Percentiles rank a stretch among this genome's conserved stretches.
phyloP scores from a whole-genome alignment of 306 rosid species.

The Corylus americana region DNA sequence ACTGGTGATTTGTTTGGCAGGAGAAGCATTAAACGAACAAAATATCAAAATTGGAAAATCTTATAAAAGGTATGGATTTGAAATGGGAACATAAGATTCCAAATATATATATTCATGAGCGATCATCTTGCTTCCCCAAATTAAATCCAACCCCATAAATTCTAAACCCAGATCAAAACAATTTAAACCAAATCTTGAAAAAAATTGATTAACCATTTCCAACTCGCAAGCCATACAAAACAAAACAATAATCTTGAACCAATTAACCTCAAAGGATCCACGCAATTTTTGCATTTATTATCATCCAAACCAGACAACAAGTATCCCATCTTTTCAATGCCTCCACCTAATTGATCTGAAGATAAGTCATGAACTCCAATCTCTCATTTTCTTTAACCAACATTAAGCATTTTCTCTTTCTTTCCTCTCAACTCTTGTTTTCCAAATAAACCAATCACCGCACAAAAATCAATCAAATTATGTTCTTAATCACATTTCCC shows the following conservation, averaged over 20 bases:
- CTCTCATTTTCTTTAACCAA: constrained; percentile 1
- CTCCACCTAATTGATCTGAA: neutral
- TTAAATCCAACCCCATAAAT: neutral
- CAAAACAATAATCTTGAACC: neutral
- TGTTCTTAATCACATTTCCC: neutral
- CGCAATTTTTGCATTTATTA: neutral
- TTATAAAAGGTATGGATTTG: neutral
- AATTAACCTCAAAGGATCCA: neutral
- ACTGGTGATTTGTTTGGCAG: neutral
- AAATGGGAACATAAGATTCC: constrained; percentile 16
- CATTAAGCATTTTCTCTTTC: neutral
- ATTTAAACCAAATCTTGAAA: constrained; percentile 13
- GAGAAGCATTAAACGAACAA: neutral
- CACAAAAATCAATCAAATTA: neutral
- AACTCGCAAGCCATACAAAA: neutral
- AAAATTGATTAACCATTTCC: constrained; percentile 11
- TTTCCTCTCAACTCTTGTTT: constrained; percentile 7
- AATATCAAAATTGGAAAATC: neutral
- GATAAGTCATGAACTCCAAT: neutral
- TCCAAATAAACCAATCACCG: neutral
- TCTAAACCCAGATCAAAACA: constrained; percentile 23
- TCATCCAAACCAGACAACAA: neutral
- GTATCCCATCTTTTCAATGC: constrained; percentile 6
- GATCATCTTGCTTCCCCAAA: constrained; percentile 2
- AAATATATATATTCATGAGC: neutral